Evolutionary conservation across 129 eudicot species (phyloP).

Genomic region (Tagetes patula): DNA sequence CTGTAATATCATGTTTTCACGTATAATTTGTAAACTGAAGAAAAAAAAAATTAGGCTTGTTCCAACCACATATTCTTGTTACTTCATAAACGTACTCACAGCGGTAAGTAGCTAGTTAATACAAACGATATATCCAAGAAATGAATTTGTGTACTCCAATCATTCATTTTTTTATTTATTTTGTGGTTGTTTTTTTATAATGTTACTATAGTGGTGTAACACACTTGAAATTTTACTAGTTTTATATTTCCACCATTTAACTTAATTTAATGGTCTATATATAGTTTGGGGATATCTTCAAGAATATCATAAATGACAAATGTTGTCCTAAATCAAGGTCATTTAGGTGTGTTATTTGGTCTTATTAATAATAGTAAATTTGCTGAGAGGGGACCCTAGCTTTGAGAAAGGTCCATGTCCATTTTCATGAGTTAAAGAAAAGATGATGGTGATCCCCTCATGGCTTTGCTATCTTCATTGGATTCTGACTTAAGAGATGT

Average conservation of each 20-base stretch:
- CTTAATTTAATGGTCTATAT: background rate
- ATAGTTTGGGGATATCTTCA: background rate
- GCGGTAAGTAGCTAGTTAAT: background rate
- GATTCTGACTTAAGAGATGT: conserved; percentile 18
- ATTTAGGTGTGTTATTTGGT: background rate
- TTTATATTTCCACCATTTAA: background rate
- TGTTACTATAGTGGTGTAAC: too few relatives aligned
- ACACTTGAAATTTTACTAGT: too few relatives aligned
- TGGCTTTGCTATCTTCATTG: conserved; percentile 23
- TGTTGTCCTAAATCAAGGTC: conserved; percentile 23
- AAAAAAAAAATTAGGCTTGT: too few relatives aligned
- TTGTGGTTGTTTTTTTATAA: background rate
- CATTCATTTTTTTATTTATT: background rate
- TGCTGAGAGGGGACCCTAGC: conserved; percentile 31
- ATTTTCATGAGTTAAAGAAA: conserved; percentile 33
- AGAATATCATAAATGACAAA: conserved; percentile 18
- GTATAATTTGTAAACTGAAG: background rate
- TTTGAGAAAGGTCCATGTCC: conserved; percentile 40
- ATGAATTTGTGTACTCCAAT: background rate
- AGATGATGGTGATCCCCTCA: conserved; percentile 35
- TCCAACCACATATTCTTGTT: too few relatives aligned
- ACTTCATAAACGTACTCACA: background rate
- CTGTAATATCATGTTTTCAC: background rate
- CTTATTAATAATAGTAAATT: conserved; percentile 13
- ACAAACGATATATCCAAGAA: background rate